Evolutionary conservation across 2,329 filamentous ascomycete species (phyloP).

Genomic region (Neurospora sp.): DNA sequence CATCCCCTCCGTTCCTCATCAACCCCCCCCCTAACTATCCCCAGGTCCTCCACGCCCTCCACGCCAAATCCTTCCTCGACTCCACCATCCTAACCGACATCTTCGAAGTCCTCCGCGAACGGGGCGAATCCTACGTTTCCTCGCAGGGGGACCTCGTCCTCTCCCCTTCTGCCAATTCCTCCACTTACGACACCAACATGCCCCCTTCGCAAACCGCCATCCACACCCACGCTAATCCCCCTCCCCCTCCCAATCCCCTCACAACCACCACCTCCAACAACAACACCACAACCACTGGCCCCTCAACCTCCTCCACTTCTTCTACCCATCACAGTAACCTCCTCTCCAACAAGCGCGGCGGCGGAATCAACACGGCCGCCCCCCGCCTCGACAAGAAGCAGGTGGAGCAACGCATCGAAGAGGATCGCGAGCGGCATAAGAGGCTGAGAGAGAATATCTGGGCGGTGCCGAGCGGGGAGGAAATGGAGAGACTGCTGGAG

Average conservation of each 20-base stretch:
- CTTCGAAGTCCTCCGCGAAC: constrained; percentile 71
- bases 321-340: background rate
- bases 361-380: constrained; percentile 15
- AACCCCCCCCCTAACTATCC: too few species aligned
- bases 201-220: constrained; percentile 27
- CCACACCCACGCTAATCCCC: constrained; percentile 9
- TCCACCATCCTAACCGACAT: constrained; percentile 67
- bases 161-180: constrained; percentile 35
- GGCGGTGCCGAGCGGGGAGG: constrained; percentile 64
- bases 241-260: constrained; percentile 3
- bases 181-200: constrained; percentile 18
- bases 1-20: too few species aligned
- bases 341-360: background rate
- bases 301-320: background rate
- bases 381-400: constrained; percentile 66
- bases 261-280: constrained; percentile 18
- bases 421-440: constrained; percentile 93
- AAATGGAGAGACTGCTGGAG: constrained; percentile 76
- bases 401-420: constrained; percentile 92
- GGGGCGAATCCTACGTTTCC: constrained; percentile 35
- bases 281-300: background rate
- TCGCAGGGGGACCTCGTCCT: constrained; percentile 41
- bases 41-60: constrained; percentile 59
- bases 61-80: constrained; percentile 63
- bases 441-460: constrained; percentile 84